phyloP scores from a whole-genome alignment of 1,284 basidiomycete species.

The Apiotrichum siamense region DNA sequence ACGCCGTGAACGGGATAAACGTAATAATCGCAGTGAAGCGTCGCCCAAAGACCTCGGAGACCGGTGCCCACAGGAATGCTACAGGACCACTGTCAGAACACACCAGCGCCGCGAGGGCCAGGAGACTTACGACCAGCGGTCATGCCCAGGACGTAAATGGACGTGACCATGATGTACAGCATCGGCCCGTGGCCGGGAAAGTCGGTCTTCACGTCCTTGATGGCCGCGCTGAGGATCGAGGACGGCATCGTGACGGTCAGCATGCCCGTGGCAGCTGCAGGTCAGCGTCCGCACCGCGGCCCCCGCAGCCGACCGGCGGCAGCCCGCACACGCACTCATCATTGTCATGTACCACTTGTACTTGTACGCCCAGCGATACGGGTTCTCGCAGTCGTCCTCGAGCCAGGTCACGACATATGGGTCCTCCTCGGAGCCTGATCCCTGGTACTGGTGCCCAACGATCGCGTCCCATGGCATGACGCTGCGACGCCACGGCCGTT shows the following conservation, averaged over 20 bases:
- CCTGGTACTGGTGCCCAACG: slow-evolving; percentile 38
- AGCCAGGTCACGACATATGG: slow-evolving; percentile 46
- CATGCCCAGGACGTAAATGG: slow-evolving; percentile 16
- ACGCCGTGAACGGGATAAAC: slow-evolving; percentile 56
- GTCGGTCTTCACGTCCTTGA: slow-evolving; percentile 14
- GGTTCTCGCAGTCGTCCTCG: slow-evolving; percentile 25
- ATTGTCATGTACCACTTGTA: too few species aligned
- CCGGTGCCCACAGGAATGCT: slow-evolving; percentile 59
- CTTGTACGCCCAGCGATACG: slow-evolving; percentile 19
- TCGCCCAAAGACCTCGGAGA: slow-evolving; percentile 59
- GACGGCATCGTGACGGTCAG: slow-evolving; percentile 22
- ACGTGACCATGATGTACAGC: slow-evolving; percentile 21
- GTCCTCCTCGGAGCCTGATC: slow-evolving; percentile 42
- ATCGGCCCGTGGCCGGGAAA: slow-evolving; percentile 20
- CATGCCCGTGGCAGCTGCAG: slow-evolving; percentile 19
- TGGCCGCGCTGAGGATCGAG: slow-evolving; percentile 22
- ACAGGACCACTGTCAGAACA: too few species aligned
- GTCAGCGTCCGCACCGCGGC: slow-evolving; percentile 48
- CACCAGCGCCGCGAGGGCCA: too few species aligned
- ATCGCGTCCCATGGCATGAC: slow-evolving; percentile 45
- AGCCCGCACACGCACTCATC: too few species aligned
- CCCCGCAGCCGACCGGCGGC: too few species aligned
- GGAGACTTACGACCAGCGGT: too few species aligned
- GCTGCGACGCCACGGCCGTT: slow-evolving; percentile 29
- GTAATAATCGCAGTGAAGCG: slow-evolving; percentile 52